Base-by-base conservation (phyloP, 2,329 filamentous ascomycete genomes). In the Chaetothyriales sp. region DNA sequence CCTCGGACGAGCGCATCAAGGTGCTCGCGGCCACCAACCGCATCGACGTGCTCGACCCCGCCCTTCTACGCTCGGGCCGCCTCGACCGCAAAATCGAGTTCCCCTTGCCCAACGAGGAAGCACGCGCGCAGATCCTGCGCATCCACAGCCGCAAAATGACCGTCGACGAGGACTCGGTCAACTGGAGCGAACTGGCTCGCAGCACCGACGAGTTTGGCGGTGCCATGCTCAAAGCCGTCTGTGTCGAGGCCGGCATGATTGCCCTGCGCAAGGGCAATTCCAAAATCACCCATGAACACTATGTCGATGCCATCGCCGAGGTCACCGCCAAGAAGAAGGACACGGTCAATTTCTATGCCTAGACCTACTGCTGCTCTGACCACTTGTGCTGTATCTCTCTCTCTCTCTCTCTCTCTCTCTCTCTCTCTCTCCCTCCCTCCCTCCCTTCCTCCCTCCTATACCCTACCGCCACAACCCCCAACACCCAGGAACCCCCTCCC, bases 81-180 rank as follows among this genome's bases (percentile, higher is more conserved):
- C 76, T 97, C 56, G 89, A 97, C 69, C 81, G 89, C 66, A 97
- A 97, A 77, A 97, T 97, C 64, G 92, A 98, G 70, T 98, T 98
- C 71, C 92, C 92, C 0, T 77, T 98, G 50, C 92, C 92, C 3
- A 98, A 98, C 66, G 94, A 98, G 71, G 92, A 98, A 72, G 89
- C 92, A 2, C 83, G 92, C 56, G 90, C 90, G 18, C 90, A 98
- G 73, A 98, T 98, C 69, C 74, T 98, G 61, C 89, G 89, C 71
- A 98, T 98, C 60, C 92, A 98, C 73, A 94, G 86, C 53, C 82
- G 92, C 63, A 98, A 98, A 77, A 98, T 98, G 92, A 92, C 86
- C 58, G 88, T 95, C 13, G 89, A 95, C 64, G 82, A 88, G 50
- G 60, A 51, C 13, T 83, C 77, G 51, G 86, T 98, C 65, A 98